These are phyloP conservation scores for Spergularia azorica DNA, from an alignment of 179 eudicot species.

Conservation along the genomic window DNA sequence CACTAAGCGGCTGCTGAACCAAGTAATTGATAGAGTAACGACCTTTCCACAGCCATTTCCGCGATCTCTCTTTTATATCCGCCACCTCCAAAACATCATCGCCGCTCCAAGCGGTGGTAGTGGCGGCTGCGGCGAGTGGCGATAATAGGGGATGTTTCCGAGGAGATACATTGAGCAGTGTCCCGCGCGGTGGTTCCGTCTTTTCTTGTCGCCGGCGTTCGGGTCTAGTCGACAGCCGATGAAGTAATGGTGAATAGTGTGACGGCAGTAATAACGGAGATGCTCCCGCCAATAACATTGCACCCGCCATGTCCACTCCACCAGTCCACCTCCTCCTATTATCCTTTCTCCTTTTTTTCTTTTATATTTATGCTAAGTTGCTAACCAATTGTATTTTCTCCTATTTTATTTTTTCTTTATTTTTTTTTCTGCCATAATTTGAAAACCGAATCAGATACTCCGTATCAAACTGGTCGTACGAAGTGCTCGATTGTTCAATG, in stretches of 20 bases:
- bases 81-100: constrained; percentile 31
- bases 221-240: not conserved
- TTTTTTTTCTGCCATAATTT: no score
- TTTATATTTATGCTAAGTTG: no score
- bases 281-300: constrained; percentile 9
- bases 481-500: no score
- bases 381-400: no score
- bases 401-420: no score
- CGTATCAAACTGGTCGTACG: no score
- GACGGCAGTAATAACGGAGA: not conserved
- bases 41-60: constrained; percentile 33
- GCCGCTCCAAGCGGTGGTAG: constrained; percentile 6
- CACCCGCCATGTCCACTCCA: constrained; percentile 6
- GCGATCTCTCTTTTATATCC: constrained; percentile 29
- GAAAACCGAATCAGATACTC: no score
- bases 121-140: not conserved
- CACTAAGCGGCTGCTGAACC: constrained; percentile 23
- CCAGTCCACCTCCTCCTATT: not conserved
- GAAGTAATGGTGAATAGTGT: not conserved
- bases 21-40: constrained; percentile 37
- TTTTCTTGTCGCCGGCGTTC: not conserved
- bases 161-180: not conserved
- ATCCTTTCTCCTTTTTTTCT: constrained; percentile 7
- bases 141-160: not conserved
- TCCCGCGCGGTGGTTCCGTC: not conserved